phyloP scores from a whole-genome alignment of 2,329 filamentous ascomycete species.

The Basipetospora chlamydospora region DNA sequence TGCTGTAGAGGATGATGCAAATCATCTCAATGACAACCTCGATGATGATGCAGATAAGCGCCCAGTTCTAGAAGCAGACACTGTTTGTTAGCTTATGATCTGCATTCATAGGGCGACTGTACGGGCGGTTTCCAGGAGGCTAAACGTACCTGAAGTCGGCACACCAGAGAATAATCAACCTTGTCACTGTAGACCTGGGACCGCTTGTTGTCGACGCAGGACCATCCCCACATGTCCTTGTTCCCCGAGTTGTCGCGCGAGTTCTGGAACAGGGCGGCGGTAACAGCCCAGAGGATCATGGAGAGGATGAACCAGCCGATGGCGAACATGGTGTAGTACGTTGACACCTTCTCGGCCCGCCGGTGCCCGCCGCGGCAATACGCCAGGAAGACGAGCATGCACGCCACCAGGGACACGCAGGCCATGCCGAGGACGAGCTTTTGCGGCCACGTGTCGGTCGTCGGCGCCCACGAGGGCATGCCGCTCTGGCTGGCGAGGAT shows the following conservation, averaged over 20 bases:
- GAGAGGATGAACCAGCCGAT: constrained; percentile 89
- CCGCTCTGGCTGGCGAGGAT: constrained; percentile 59
- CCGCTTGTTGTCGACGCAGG: constrained; percentile 81
- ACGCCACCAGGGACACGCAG: constrained; percentile 66
- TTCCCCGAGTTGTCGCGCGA: constrained; percentile 53
- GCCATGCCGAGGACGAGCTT: constrained; percentile 67
- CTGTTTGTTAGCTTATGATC: no score
- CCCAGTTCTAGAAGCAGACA: constrained; percentile 73
- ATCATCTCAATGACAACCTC: constrained; percentile 88
- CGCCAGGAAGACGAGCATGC: constrained; percentile 63
- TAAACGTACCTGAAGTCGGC: constrained; percentile 53
- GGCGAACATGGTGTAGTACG: constrained; percentile 92
- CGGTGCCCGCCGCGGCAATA: constrained; percentile 83
- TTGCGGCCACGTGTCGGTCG: constrained; percentile 80
- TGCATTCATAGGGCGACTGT: no score
- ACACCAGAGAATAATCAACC: constrained; percentile 79
- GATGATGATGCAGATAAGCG: constrained; percentile 90
- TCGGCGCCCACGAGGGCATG: constrained; percentile 69
- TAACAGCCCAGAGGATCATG: constrained; percentile 81
- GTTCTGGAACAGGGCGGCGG: constrained; percentile 71
- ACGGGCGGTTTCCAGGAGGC: no score
- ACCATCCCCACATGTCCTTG: constrained; percentile 96
- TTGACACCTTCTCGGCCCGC: constrained; percentile 79
- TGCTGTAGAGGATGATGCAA: constrained; percentile 80
- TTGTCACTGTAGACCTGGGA: constrained; percentile 63